Evolutionary conservation across 1,284 basidiomycete species (phyloP), one percentile per base, ranked within the genome.

Genomic region (Gomphus sp.): DNA sequence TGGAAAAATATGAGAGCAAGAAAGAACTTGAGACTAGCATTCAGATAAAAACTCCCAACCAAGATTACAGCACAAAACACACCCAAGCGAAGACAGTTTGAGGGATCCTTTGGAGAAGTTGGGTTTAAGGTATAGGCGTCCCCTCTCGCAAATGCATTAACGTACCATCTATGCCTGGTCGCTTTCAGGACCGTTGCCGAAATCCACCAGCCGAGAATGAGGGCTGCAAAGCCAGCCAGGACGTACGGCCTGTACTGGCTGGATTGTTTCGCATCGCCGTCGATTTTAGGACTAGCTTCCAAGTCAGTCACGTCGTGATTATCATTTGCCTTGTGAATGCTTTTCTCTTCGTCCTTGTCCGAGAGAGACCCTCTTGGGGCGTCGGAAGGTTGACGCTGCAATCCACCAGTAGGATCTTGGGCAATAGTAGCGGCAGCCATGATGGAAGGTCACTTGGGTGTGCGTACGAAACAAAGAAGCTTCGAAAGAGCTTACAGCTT

Each of bases 201-300:
- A 54, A 91, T 82, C 89, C 89, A 92, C 89, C 89, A 91, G 49
- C 80, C 87, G 51, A 90, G 72, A 62, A 91, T 88, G 49, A 84
- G 67, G 22, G 75, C 68, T 10, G 82, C 84, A 0, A 83, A 61
- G n/a, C 63, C 77, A 44, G 69, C 69, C 45, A 89, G 73, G 59
- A 83, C 71, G 68, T 77, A 60, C 16, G 71, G 69, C n/a, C 76
- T 71, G 60, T 55, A 49, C 11, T 18, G 28, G 55, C 28, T 44
- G 16, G 6, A 16, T 47, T 44, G 18, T 43, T 22, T 33, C 28
- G 16, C 49, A 39, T 54, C 25, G 16, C 7, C 33, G 16, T 41
- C 52, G 14, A 16, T 16, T 39, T 28, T 43, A 25, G 33, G 52
- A 6, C n/a, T 14, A 41, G 52, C 52, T 18, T 53, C 52, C 25